Base-by-base conservation (phyloP, 495 filamentous ascomycete species). In the Aspergillus steynii region DNA sequence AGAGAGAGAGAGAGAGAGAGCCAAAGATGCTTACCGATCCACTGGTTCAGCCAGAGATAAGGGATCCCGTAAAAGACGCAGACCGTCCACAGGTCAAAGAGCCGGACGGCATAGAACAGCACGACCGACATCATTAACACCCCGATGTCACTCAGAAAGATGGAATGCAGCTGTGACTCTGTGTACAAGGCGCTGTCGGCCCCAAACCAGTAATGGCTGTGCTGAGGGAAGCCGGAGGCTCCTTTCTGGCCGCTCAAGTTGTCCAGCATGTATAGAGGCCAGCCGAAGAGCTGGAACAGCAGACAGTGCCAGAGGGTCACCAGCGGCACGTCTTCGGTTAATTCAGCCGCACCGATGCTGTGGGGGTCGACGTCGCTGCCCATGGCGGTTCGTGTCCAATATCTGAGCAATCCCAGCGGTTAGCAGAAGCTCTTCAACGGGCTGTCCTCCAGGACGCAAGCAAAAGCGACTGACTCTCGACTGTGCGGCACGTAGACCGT, bases 241-340 rank as follows among this genome's bases (percentile, higher is more conserved):
- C 84, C 80, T 68, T 74, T 42, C 66, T 66, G 47, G 70, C 80
- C 81, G 12, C 82, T 84, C 28, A 80, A 75, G 58, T 86, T 85
- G 51, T 78, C 64, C 20, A 81, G 56, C 31, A 86, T 68, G 63
- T 86, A 85, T 53, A 77, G 58, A 54, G 81, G 83, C 77, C 81
- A 86, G 28, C 82, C 84, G 56, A 81, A 68, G 12, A 85, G 31
- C 60, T 86, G 83, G 61, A 83, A 83, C 2, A 72, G 64, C 26
- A 85, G 49, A 20, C 82, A 61, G 10, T 75, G 64, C 52, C 81
- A 64, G 7, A 80, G 64, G 28, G 82, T 74, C 25, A 73, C 71
- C 8, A 42, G 4, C 7, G 37, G 37, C 3, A 42, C 37, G 9
- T 42, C 37, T 42, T 42, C 37, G 12, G 37, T 42, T 12, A 42